phyloP scores from a whole-genome alignment of 2,329 filamentous ascomycete species.

The Colletotrichum sojae region DNA sequence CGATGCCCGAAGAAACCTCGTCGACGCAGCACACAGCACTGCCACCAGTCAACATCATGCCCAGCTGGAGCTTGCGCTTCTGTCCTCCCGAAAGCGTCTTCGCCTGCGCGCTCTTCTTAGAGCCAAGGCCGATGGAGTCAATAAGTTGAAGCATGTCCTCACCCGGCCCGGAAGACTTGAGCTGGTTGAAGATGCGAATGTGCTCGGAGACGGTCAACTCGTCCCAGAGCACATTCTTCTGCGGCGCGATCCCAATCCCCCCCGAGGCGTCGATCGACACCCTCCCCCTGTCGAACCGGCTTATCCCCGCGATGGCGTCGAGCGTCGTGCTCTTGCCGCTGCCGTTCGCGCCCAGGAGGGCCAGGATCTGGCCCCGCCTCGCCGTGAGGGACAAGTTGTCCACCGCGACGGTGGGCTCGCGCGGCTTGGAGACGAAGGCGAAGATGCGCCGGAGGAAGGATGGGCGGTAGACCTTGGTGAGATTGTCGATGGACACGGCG shows the following conservation, averaged over 20 bases:
- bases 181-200: slow-evolving; percentile 76
- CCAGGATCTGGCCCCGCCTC: slow-evolving; percentile 84
- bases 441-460: slow-evolving; percentile 71
- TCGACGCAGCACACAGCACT: slow-evolving; percentile 81
- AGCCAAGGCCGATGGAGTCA: slow-evolving; percentile 73
- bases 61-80: slow-evolving; percentile 82
- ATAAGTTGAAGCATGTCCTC: slow-evolving; percentile 63
- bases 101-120: slow-evolving; percentile 73
- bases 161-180: slow-evolving; percentile 71
- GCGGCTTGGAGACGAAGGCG: slow-evolving; percentile 60
- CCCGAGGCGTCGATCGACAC: slow-evolving; percentile 81
- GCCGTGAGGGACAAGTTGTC: slow-evolving; percentile 79
- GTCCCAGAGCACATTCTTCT: slow-evolving; percentile 84
- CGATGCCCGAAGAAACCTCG: slow-evolving; percentile 81
- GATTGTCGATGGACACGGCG: slow-evolving; percentile 78
- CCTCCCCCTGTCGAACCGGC: slow-evolving; percentile 67
- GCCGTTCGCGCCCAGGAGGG: slow-evolving; percentile 77
- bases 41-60: slow-evolving; percentile 84
- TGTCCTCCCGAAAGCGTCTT: slow-evolving; percentile 81
- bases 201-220: slow-evolving; percentile 80
- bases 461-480: slow-evolving; percentile 84
- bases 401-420: slow-evolving; percentile 81
- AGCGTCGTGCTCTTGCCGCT: slow-evolving; percentile 84
- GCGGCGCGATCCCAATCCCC: slow-evolving; percentile 79
- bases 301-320: slow-evolving; percentile 49